A percentile compares a stretch with the other conserved stretches of the same genome.
These are phyloP conservation scores for Xylaria scruposa DNA, from an alignment of 495 filamentous ascomycete species.

Conservation along the genomic window DNA sequence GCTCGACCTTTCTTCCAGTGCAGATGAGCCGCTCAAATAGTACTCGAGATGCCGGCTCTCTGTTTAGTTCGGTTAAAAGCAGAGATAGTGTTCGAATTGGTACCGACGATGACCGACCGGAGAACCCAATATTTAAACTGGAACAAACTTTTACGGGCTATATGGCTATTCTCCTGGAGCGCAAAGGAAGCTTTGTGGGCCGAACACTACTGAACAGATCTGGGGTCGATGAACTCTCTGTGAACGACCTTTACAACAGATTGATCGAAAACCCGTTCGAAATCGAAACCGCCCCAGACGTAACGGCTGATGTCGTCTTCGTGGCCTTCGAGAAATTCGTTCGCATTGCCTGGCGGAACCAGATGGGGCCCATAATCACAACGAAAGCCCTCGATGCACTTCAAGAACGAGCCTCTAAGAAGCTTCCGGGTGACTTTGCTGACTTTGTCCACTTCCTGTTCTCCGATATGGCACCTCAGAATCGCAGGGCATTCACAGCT, in stretches of 20 bases:
- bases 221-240: slow-evolving; percentile 73
- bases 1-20: slow-evolving; percentile 42
- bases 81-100: slow-evolving; percentile 54
- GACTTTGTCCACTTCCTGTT: slow-evolving; percentile 81
- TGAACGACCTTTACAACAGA: slow-evolving; percentile 92
- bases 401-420: slow-evolving; percentile 74
- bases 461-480: slow-evolving; percentile 86
- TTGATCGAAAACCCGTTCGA: slow-evolving; percentile 82
- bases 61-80: slow-evolving; percentile 54
- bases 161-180: slow-evolving; percentile 77
- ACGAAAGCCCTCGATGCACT: slow-evolving; percentile 68
- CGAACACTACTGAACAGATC: slow-evolving; percentile 72
- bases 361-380: slow-evolving; percentile 83
- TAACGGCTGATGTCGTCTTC: slow-evolving; percentile 87
- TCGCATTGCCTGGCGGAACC: slow-evolving; percentile 83
- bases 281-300: slow-evolving; percentile 73
- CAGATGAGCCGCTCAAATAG: slow-evolving; percentile 48
- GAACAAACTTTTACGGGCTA: slow-evolving; percentile 90
- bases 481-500: slow-evolving; percentile 83
- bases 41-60: slow-evolving; percentile 50
- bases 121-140: slow-evolving; percentile 68
- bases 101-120: slow-evolving; percentile 53
- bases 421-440: slow-evolving; percentile 80
- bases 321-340: slow-evolving; percentile 95
- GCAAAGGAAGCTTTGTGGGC: slow-evolving; percentile 86